phyloP scores from a whole-genome alignment of 345 rosid genomes.

The Brassica juncea region DNA sequence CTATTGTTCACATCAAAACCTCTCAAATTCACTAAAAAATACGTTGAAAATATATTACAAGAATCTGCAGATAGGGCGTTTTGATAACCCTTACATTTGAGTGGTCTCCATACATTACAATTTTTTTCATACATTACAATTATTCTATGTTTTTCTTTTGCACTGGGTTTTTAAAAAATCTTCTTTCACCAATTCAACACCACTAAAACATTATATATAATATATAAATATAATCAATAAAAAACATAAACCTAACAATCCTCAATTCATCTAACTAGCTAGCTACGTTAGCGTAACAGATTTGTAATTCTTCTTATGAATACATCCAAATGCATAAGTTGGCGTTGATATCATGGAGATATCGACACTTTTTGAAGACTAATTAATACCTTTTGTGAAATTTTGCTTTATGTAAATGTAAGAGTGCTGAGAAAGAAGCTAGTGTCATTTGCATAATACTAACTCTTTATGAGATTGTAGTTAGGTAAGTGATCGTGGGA shows the following conservation, averaged over 20 bases:
- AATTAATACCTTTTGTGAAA: background rate
- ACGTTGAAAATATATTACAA: background rate
- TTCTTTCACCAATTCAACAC: background rate
- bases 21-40: background rate
- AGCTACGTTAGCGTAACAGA: background rate
- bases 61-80: background rate
- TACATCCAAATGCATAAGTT: background rate
- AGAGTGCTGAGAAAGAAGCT: too few relatives aligned
- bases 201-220: background rate
- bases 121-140: too few relatives aligned
- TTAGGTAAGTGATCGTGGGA: background rate
- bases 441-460: too few relatives aligned
- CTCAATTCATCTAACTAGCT: background rate
- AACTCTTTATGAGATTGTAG: background rate
- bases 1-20: conserved; percentile 15
- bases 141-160: background rate
- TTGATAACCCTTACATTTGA: background rate
- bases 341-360: too few relatives aligned
- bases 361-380: background rate
- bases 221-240: background rate
- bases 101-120: background rate
- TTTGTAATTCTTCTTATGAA: background rate
- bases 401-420: too few relatives aligned
- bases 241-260: background rate
- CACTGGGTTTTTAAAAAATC: background rate